Evolutionary conservation across 2,329 filamentous ascomycete genomes (phyloP), one percentile per base, ranked within the genome.

Genomic region (Ophiosphaerella herpotricha): DNA sequence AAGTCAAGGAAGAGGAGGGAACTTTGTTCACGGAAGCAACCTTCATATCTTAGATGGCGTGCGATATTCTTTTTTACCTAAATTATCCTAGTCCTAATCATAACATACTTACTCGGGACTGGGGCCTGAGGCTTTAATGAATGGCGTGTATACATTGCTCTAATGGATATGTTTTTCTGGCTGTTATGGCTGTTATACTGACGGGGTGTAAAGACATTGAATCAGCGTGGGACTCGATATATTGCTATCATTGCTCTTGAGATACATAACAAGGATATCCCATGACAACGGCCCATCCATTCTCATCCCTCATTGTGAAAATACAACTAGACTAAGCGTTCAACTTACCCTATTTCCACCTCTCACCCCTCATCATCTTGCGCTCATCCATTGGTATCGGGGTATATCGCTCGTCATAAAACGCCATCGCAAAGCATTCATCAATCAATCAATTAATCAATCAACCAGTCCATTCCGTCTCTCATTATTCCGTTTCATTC

Each of bases 21-120:
- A 79, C 77, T 39, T 76, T 96, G 46, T 96, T 95, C 76, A 85
- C 84, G 49, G 94, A 99, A 78, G 91, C 94, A 2, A 97, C 92
- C n/a, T 99, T 97, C 78, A 96, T 99, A 75, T 91, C 88, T 44
- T 87, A 70, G 73, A 58, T 47, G 12, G 35, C 54, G 54, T 58
- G 58, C 54, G 50, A 39, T 43, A 45, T 51, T 54, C 52, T 52
- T 47, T 57, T 38, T 45, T 3, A 55, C 60, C 43, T 54, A 53
- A 50, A 55, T 52, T 57, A 67, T 56, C 61, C 60, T 61, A 66
- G 59, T 58, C 62, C 60, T 72, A 72, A 70, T 70, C 48, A 57
- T 36, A 29, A 7, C 26, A 8, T 8, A 8, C 39, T 47, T 54
- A 54, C 41, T 60, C 67, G 64, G 58, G 68, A 61, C 69, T 59